Evolutionary conservation across 2,329 filamentous ascomycete genomes (phyloP), one percentile per base, ranked within the genome.

Genomic region (Hymenoscyphus albidus): DNA sequence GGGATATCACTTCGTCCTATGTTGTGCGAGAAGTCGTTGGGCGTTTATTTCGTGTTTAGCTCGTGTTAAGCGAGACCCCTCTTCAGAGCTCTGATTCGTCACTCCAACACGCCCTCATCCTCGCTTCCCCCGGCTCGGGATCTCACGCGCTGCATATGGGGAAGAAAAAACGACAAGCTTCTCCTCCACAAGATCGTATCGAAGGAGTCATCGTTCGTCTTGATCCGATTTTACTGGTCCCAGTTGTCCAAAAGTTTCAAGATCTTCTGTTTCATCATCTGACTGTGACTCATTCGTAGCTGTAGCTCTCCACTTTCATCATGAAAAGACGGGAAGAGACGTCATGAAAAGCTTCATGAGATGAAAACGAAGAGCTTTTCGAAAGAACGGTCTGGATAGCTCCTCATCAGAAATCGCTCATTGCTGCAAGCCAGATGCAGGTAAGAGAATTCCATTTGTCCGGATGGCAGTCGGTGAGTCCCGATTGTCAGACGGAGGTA

Each of bases 11-110:
- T 27, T 56, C 57, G 16, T 56, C 62, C 42, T 63, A 14, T 60
- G 62, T 60, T n/a, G 22, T 31, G 18, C 14, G 22, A 14, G 39
- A n/a, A 56, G 38, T 65, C 60, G 44, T 55, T 55, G 48, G 44
- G 65, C 58, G 71, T 68, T 68, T 71, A 68, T 62, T 72, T 66
- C 72, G 71, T 71, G 71, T 71, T 63, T 70, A 63, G 64, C 62
- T 73, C 73, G 72, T 72, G 71, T 74, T 67, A 64, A 67, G 64
- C 66, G 66, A 65, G 18, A 57, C 40, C 9, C 44, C 55, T 12
- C 57, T 64, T 72, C 65, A 32, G 56, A 10, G 16, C 27, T 22
- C 61, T 4, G 71, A 72, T 74, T 69, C 72, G 57, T 22, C 16
- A 4, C 44, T 22, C 64, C 62, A 38, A 72, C 70, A 66, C 71